Base-by-base conservation (phyloP, 2,329 filamentous ascomycete species). In the Neofusicoccum laricinum region DNA sequence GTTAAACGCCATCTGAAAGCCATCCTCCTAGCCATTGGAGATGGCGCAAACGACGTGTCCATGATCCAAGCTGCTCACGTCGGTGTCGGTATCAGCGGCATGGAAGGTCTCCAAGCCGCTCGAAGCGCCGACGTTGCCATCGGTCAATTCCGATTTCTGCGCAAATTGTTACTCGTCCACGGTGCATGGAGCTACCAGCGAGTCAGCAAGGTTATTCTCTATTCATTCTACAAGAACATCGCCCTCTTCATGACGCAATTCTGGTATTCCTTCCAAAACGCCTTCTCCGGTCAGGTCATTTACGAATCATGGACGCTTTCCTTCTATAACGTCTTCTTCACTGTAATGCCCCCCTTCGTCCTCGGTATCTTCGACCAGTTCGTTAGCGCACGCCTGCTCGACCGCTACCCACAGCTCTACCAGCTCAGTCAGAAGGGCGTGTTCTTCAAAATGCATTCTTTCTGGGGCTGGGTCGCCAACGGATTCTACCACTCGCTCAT, bases 21-120 rank as follows among this genome's bases (percentile, higher is more conserved):
- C 12, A 93, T 99, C 69, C 87, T 97, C 61, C 87, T 99, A 58
- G 95, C 95, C 59, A 97, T 99, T 75, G 95, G 95, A 69, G 95
- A 99, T 72, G 95, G 95, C 68, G 95, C 95, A 51, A 99, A 99
- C 79, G 95, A 99, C 73, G 95, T 99, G n/a, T 97, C 94, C 17
- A 99, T 99, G 95, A 99, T 99, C 63, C 95, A 99, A 81, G 95
- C 95, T 11, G 95, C 95, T 12, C 95, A 99, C 75, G 96, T 99
- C 68, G 95, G 95, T 68, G 92, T 99, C 49, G 95, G 95, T 78
- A 99, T 99, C 77, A 97, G 93, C 73, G 95, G 95, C 78, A 86
- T 96, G 68, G 95, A 99, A 84, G 95, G 95, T 84, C 87, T 99
- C 0, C 95, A 99, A 79, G 95, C 95, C 51, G 95, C 95, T 53